Base-by-base conservation (phyloP, 2,329 filamentous ascomycete genomes). In the Ophiocordyceps camponoti-saundersi region DNA sequence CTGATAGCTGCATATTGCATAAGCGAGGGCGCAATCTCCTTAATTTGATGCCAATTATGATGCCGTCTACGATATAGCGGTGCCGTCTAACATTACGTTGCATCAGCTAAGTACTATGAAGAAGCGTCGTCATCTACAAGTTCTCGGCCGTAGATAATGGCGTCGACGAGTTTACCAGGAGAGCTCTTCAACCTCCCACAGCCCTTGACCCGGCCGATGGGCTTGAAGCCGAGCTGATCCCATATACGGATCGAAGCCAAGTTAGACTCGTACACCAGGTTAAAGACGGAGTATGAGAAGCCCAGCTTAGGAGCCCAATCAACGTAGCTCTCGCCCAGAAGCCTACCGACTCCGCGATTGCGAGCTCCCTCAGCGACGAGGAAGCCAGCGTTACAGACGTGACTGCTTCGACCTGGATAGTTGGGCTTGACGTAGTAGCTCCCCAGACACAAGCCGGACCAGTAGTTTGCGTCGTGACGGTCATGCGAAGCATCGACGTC, bases 371-470 rank as follows among this genome's bases (percentile, higher is more conserved):
- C 79, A 10, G 82, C 85, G 49, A 86, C 82, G 45, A 88, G 69
- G 58, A 87, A 85, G 23, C 80, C 82, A 48, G 79, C 89, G 58
- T 93, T 95, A 69, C 86, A 93, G 45, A 94, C 79, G 68, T 95
- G 87, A 62, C 84, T 92, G 65, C 85, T 90, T 49, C 88, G 76
- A 43, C 87, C 87, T 0, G 88, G 87, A 61, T 94, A 95, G 64
- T 95, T 94, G 44, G 87, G 87, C 66, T 92, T 89, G 71, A 94
- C 84, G 65, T 92, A 93, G 65, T 94, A 94, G 65, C 85, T 92
- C 48, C 88, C 88, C 43, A 95, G 68, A 56, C 87, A 94, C 55
- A 83, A 73, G 58, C 80, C 80, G 52, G 79, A 75, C 87, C 88
- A 94, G 63, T 90, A 8, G n/a, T 41, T n/a, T 41, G 39, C 39